A percentile compares a stretch with the other conserved stretches of the same genome.
phyloP scores from a whole-genome alignment of 805 yeast species.

The Candida awuae region DNA sequence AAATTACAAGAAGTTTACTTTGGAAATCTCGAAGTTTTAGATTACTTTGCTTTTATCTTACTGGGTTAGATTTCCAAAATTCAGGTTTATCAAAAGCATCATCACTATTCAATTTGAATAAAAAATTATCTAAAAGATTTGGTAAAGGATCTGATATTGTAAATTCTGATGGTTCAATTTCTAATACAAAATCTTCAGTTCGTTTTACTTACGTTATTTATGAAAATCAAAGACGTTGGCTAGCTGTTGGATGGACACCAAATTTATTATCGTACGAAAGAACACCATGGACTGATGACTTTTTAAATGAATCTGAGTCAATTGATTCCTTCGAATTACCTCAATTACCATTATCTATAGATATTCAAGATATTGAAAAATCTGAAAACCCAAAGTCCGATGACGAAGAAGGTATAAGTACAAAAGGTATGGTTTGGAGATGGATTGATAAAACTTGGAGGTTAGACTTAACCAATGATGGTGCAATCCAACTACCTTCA shows the following conservation, averaged over 20 bases:
- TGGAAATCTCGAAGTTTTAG: constrained; percentile 79
- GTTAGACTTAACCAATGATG: constrained; percentile 81
- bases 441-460: constrained; percentile 96
- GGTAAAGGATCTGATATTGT: constrained; percentile 17
- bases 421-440: constrained; percentile 72
- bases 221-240: constrained; percentile 95
- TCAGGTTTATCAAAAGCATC: constrained; percentile 29
- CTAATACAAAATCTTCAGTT: constrained; percentile 35
- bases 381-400: constrained; percentile 18
- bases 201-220: constrained; percentile 85
- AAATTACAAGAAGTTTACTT: constrained; percentile 72
- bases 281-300: constrained; percentile 96
- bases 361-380: constrained; percentile 6
- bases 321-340: constrained; percentile 79
- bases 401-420: constrained; percentile 32
- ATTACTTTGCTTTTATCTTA: constrained; percentile 65
- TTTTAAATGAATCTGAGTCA: constrained; percentile 73
- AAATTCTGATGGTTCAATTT: constrained; percentile 3
- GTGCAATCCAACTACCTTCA: constrained; percentile 64
- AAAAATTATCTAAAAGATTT: constrained; percentile 36
- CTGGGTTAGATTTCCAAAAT: constrained; percentile 69
- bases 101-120: constrained; percentile 40
- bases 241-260: constrained; percentile 97
- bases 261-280: constrained; percentile 87
- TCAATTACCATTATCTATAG: constrained; percentile 33